Base-by-base conservation (phyloP, 805 yeast species). In the Candida insectorum region DNA sequence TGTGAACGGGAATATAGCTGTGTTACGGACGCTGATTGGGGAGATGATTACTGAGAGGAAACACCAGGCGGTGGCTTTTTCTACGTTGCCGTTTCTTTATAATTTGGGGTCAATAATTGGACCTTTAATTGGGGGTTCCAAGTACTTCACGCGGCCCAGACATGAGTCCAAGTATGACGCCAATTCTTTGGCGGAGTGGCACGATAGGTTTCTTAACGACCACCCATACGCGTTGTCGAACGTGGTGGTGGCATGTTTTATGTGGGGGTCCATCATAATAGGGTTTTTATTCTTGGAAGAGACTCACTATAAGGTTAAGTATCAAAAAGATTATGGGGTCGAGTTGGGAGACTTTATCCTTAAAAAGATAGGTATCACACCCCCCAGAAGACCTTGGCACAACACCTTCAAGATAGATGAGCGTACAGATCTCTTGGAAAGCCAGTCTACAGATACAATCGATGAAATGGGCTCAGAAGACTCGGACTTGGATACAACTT, bases 1-100 rank as follows among this genome's bases (percentile, higher is more conserved):
- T 2, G 54, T 79, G 26, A 79, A 79, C 48, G 86, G 85, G 5
- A 79, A 79, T 48, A 73, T 77, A 6, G 78, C 80, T 1, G 83
- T 79, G n/a, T 48, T 79, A 20, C 58, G 85, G 50, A 79, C 85
- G 0, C 56, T 69, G 30, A 62, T 79, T 28, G 85, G 84, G 3
- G 86, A 79, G 48, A 54, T 76, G 11, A 80, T 81, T 4, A 53
- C 57, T 5, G 73, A 78, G 36, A 61, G 75, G 33, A 60, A 63
- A 22, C 84, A 79, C 48, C 83, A 79, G 50, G 80, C 82, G 7
- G 35, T 77, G 6, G 84, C 84, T 1, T 77, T 79, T 45, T 68
- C 79, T 26, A 71, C 76, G 3, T 62, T 79, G 54, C 85, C 86
- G 0, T 52, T 79, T 23, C 55, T 79, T 10, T 80, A 76, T 71